phyloP scores from a whole-genome alignment of 768 basidiomycete species.

The Boletus reticuloceps region DNA sequence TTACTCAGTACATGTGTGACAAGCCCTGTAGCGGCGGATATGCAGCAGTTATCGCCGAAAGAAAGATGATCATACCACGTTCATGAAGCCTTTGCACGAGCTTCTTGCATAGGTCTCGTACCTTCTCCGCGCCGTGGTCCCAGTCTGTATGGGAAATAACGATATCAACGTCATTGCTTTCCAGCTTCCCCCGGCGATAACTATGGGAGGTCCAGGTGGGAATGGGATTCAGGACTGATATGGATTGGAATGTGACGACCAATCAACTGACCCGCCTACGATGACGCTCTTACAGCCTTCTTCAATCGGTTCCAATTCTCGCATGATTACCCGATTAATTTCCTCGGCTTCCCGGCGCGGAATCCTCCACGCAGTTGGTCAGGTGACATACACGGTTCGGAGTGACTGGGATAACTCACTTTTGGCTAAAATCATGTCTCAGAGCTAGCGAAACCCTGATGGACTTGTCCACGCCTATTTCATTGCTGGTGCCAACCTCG shows the following conservation, averaged over 20 bases:
- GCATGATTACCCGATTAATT: slow-evolving; percentile 65
- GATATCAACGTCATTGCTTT: slow-evolving; percentile 88
- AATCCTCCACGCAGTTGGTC: slow-evolving; percentile 45
- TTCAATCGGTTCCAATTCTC: slow-evolving; percentile 60
- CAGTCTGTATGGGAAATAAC: slow-evolving; percentile 73
- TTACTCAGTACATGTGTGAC: slow-evolving; percentile 84
- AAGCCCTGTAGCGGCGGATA: slow-evolving; percentile 43
- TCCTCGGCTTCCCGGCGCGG: slow-evolving; percentile 74
- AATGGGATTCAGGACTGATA: not conserved
- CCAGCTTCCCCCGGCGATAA: slow-evolving; percentile 78
- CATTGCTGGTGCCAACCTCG: slow-evolving; percentile 14
- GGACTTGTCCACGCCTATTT: slow-evolving; percentile 35
- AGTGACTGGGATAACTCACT: slow-evolving; percentile 30
- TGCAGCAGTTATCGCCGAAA: not conserved
- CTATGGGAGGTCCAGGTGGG: slow-evolving; percentile 35
- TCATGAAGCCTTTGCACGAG: slow-evolving; percentile 57
- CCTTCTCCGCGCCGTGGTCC: slow-evolving; percentile 39
- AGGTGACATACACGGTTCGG: too few species aligned
- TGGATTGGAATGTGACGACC: not conserved
- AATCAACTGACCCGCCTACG: slow-evolving; percentile 67
- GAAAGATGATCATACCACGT: slow-evolving; percentile 42
- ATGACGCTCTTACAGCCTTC: slow-evolving; percentile 72
- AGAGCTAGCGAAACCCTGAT: slow-evolving; percentile 61
- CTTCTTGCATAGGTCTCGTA: slow-evolving; percentile 61
- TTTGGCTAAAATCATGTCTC: slow-evolving; percentile 51